These are phyloP conservation scores for Phytophthora quininea DNA, from an alignment of 352 stramenopile genomes.

Conservation along the genomic window DNA sequence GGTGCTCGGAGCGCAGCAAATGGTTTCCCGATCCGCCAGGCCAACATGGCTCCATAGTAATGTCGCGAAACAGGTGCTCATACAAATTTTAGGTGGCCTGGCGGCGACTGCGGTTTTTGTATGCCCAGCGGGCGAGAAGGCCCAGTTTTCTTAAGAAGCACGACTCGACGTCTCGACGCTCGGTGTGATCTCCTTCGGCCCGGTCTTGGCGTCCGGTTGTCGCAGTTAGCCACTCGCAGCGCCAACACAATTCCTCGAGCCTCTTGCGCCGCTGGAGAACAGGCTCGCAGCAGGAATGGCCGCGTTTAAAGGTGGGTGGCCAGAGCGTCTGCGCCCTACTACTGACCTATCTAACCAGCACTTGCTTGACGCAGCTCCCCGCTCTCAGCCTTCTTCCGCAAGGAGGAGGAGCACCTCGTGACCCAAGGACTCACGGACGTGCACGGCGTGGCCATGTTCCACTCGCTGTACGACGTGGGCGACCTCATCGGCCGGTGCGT, in stretches of 20 bases:
- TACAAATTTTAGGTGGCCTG: no score
- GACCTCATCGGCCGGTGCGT: constrained; percentile 75
- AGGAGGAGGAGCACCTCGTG: constrained; percentile 84
- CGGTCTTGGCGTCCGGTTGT: background rate
- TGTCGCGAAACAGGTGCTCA: no score
- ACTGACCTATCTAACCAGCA: background rate
- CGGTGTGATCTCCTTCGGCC: background rate
- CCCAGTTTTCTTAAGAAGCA: background rate
- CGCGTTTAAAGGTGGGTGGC: constrained; percentile 69
- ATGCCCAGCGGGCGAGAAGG: background rate
- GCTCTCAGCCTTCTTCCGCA: constrained; percentile 89
- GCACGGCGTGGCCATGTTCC: constrained; percentile 85
- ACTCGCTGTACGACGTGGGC: constrained; percentile 89
- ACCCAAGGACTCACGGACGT: constrained; percentile 86
- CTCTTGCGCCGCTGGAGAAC: background rate
- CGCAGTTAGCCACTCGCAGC: background rate
- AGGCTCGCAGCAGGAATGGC: constrained; percentile 29
- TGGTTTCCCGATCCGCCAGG: no score
- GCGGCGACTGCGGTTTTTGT: no score
- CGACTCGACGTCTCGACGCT: background rate
- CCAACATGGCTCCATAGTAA: no score
- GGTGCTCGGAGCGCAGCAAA: no score
- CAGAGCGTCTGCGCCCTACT: background rate
- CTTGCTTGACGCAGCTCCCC: constrained; percentile 54
- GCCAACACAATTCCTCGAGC: background rate